These are phyloP conservation scores for Pisolithus sp. DNA, from an alignment of 768 basidiomycete species.

Conservation along the genomic window DNA sequence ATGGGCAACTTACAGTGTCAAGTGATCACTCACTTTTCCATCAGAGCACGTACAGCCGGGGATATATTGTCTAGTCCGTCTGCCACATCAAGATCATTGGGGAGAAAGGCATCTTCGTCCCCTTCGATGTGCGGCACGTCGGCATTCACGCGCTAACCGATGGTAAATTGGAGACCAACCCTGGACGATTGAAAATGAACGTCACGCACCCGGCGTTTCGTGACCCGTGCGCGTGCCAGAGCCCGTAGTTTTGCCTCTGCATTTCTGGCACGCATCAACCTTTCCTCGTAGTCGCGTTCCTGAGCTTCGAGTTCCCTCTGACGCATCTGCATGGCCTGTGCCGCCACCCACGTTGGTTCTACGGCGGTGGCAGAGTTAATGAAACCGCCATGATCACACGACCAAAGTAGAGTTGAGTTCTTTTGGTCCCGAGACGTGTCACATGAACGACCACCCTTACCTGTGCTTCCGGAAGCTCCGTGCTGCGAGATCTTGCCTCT, in stretches of 20 bases:
- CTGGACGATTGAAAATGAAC: not conserved
- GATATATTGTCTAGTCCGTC: slow-evolving; percentile 55
- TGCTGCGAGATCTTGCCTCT: slow-evolving; percentile 53
- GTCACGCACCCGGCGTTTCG: slow-evolving; percentile 51
- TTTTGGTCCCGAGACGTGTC: not conserved
- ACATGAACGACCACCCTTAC: slow-evolving; percentile 14
- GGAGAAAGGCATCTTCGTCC: slow-evolving; percentile 69
- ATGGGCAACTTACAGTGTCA: not conserved
- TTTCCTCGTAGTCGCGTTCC: slow-evolving; percentile 57
- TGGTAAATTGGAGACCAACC: slow-evolving; percentile 3
- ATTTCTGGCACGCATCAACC: slow-evolving; percentile 53
- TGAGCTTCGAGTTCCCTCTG: slow-evolving; percentile 60
- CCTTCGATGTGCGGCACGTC: slow-evolving; percentile 25
- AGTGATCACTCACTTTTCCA: slow-evolving; percentile 56
- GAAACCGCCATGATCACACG: slow-evolving; percentile 18
- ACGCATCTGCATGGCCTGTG: slow-evolving; percentile 62
- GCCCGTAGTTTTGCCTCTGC: slow-evolving; percentile 52
- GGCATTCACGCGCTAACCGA: slow-evolving; percentile 18
- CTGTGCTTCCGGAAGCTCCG: slow-evolving; percentile 15
- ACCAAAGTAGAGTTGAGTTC: not conserved
- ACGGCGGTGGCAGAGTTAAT: slow-evolving; percentile 1
- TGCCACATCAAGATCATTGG: slow-evolving; percentile 38
- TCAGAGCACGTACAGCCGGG: slow-evolving; percentile 69
- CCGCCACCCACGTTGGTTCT: slow-evolving; percentile 73
- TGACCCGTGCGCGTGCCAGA: slow-evolving; percentile 48